Evolutionary conservation across 768 basidiomycete species (phyloP).

Genomic region (Mycena olivaceomarginata): DNA sequence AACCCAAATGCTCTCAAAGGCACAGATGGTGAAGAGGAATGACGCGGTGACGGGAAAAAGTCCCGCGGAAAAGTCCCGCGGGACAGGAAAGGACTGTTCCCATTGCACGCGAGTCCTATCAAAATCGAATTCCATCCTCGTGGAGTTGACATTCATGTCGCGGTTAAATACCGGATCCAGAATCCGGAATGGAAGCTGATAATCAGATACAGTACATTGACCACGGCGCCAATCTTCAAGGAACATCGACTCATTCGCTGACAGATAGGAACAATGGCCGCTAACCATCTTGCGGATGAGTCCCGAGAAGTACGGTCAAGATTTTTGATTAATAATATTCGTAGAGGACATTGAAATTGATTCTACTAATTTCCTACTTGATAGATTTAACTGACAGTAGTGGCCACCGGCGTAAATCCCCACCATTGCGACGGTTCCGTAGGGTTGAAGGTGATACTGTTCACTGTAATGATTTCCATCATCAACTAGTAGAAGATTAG

Average conservation of each 20-base stretch:
- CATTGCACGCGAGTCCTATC: too few relatives aligned
- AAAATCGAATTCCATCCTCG: conserved; percentile 5
- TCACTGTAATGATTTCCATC: conserved; percentile 27
- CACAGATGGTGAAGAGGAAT: too few relatives aligned
- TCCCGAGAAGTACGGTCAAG: conserved; percentile 19
- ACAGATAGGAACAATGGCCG: conserved; percentile 20
- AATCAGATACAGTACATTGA: conserved; percentile 21
- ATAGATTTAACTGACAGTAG: conserved; percentile 19
- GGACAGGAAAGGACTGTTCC: too few relatives aligned
- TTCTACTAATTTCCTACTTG: conserved; percentile 22
- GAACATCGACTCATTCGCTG: conserved; percentile 24
- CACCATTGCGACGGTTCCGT: conserved; percentile 28
- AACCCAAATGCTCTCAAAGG: too few relatives aligned
- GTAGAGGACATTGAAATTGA: conserved; percentile 23
- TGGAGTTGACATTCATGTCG: conserved; percentile 24
- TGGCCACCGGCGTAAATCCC: conserved; percentile 31
- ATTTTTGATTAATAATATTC: conserved; percentile 20
- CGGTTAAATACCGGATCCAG: not conserved
- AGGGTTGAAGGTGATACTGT: conserved; percentile 18
- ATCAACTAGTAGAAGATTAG: conserved; percentile 27
- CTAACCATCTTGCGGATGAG: conserved; percentile 20
- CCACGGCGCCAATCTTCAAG: conserved; percentile 22
- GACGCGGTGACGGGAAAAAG: too few relatives aligned
- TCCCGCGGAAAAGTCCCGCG: too few relatives aligned
- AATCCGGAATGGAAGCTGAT: conserved; percentile 14